Conservation (phyloP, 306 rosid species). For the Lithocarpus polystachyus region DNA sequence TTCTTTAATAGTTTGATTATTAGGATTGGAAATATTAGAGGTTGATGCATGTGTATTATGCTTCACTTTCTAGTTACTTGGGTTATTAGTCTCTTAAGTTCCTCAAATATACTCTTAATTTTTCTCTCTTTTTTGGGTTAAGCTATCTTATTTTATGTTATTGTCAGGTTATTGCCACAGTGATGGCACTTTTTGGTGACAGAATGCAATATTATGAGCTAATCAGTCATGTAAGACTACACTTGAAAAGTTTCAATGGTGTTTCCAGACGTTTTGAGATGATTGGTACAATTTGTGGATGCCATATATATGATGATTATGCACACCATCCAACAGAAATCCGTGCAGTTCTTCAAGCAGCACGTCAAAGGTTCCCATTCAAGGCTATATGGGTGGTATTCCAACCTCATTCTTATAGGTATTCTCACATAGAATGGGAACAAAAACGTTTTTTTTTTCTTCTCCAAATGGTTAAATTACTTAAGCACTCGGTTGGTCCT, state of each 20-base stretch:
- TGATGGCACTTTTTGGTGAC: background rate
- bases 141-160: no score
- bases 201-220: background rate
- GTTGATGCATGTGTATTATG: background rate
- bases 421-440: background rate
- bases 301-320: conserved; percentile 28
- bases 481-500: no score
- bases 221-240: conserved; percentile 15
- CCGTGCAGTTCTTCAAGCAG: conserved; percentile 36
- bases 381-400: conserved; percentile 27
- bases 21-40: background rate
- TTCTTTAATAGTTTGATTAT: background rate
- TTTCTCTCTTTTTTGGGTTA: background rate
- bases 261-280: conserved; percentile 34
- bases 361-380: conserved; percentile 22
- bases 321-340: conserved; percentile 42
- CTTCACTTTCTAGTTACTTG: background rate
- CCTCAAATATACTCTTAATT: background rate
- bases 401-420: conserved; percentile 38
- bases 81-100: background rate
- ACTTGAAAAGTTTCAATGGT: conserved; percentile 27
- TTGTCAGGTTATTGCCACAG: conserved; percentile 26
- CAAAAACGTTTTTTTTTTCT: background rate
- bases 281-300: conserved; percentile 22
- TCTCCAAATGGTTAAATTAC: no score